These are phyloP conservation scores for Talaromyces sp. DNA, from an alignment of 2,329 filamentous ascomycete genomes.

Conservation along the genomic window DNA sequence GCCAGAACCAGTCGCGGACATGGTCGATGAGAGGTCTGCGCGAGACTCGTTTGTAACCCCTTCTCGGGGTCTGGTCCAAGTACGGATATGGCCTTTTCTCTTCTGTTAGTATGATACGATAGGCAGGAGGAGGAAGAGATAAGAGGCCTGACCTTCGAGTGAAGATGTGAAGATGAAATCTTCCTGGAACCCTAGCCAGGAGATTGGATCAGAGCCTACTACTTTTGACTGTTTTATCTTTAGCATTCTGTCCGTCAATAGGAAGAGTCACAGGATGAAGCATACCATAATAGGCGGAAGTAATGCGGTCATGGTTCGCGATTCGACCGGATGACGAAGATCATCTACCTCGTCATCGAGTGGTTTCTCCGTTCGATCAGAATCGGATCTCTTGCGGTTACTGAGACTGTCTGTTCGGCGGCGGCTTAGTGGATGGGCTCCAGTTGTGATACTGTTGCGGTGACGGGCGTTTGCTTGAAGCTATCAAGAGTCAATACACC, in stretches of 20 bases:
- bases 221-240: conserved; percentile 64
- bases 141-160: conserved; percentile 68
- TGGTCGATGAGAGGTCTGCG: conserved; percentile 24
- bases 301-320: conserved; percentile 77
- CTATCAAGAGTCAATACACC: conserved; percentile 20
- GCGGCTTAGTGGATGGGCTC: conserved; percentile 46
- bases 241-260: background rate
- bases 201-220: conserved; percentile 80
- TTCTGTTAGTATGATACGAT: background rate
- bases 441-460: conserved; percentile 35
- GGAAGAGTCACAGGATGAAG: conserved; percentile 18
- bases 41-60: conserved; percentile 37
- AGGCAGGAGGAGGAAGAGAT: conserved; percentile 5
- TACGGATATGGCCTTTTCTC: conserved; percentile 65
- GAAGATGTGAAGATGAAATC: conserved; percentile 90
- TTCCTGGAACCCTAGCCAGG: conserved; percentile 90
- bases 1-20: conserved; percentile 15
- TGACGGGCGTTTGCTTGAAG: conserved; percentile 38
- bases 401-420: conserved; percentile 60
- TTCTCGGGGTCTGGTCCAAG: conserved; percentile 65
- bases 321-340: conserved; percentile 76
- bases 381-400: conserved; percentile 67
- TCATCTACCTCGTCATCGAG: conserved; percentile 52
- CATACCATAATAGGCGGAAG: conserved; percentile 84
- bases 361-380: conserved; percentile 55